Base-by-base conservation (phyloP, 2,329 filamentous ascomycete species). In the Aspergillus piperis region DNA sequence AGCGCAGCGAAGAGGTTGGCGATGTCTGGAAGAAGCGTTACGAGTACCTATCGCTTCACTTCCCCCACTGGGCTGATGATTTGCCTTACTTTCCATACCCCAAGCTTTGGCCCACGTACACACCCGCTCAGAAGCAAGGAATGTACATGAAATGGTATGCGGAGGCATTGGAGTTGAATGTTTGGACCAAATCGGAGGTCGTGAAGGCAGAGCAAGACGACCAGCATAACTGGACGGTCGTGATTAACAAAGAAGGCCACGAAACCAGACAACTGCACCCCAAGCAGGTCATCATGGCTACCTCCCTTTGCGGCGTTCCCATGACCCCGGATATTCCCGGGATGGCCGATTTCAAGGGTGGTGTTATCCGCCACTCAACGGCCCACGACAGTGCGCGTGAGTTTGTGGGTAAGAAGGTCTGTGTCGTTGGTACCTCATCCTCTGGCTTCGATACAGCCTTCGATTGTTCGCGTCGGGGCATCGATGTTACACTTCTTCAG, bases 11-110 rank as follows among this genome's bases (percentile, higher is more conserved):
- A 2, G 57, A 64, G 42, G 55, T 74, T 6, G 71, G 71, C 21
- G 71, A 74, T 58, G 56, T 68, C 41, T 74, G 71, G 71, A 65
- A 64, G 53, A 71, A 71, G 53, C 70, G 71, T 19, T 74, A 74
- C 54, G 67, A 73, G 53, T 70, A 73, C 42, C 69, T 74, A 2
- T 71, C 68, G 2, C 69, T 74, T 3, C 71, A 74, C 58, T 68
- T 70, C 54, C 71, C 71, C 4, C 67, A 70, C 62, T 74, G 71
- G 71, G 56, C 66, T 6, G 69, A 74, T 49, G 60, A 66, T 48
- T 25, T 74, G 19, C 71, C 71, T 4, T 74, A 73, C 61, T 70
- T 73, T 44, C 59, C 62, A n/a, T 74, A 69, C 56, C 71, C 71
- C 2, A 62, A 73, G 50, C 66, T 68, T 52, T 73, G 71, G 71